Evolutionary conservation across 2,329 filamentous ascomycete genomes (phyloP).

Genomic region (Chrysoporthe deuterocubensis): DNA sequence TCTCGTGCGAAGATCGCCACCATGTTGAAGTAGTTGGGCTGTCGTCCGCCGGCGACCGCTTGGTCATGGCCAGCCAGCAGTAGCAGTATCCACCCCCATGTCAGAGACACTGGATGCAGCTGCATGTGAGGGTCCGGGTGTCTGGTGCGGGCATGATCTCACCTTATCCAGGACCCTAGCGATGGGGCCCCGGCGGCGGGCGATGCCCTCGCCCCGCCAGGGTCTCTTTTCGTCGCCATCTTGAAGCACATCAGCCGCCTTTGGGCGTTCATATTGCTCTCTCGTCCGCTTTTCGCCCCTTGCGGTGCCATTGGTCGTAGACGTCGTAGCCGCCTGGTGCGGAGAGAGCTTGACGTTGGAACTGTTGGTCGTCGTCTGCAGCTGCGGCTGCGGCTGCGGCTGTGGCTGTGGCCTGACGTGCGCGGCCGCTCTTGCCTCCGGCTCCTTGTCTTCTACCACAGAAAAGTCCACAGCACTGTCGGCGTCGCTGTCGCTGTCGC

Average conservation of each 20-base stretch:
- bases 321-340: constrained; percentile 2
- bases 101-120: constrained; percentile 17
- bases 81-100: background rate
- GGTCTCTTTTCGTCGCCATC: background rate
- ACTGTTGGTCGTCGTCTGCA: background rate
- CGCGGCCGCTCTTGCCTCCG: constrained; percentile 7
- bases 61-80: background rate
- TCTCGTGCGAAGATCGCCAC: constrained; percentile 18
- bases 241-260: background rate
- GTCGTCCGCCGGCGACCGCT: background rate
- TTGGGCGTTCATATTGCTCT: background rate
- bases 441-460: constrained; percentile 10
- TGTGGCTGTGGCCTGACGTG: constrained; percentile 13
- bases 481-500: constrained; percentile 12
- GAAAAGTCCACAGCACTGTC: background rate
- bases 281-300: background rate
- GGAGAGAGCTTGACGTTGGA: background rate
- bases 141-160: constrained; percentile 14
- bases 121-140: constrained; percentile 1
- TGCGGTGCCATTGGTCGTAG: constrained; percentile 3
- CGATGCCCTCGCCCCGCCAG: constrained; percentile 4
- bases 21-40: background rate
- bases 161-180: constrained; percentile 18
- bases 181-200: background rate
- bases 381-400: constrained; percentile 8